Evolutionary conservation across 2,329 filamentous ascomycete species (phyloP), one percentile per base, ranked within the genome.

Genomic region (Arthrobotrys conoides): DNA sequence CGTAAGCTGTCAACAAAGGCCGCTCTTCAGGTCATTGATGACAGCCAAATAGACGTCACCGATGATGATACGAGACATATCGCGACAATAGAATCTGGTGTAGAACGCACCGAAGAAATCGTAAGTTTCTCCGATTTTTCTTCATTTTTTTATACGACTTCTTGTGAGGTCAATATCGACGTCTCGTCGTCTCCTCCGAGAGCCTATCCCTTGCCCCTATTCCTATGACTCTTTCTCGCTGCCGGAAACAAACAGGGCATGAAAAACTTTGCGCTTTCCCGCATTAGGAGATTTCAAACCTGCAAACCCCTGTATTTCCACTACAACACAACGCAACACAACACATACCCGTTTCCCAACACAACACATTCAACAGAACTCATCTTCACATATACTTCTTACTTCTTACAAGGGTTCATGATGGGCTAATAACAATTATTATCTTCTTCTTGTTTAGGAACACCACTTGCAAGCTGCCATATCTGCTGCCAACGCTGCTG

Each of bases 101-200:
- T 99, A 83, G 96, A 99, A 86, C 94, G 97, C 84, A 93, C 91
- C 81, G 96, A 99, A 86, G 94, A 98, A 90, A 95, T 95, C 87
- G 96, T 97, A 86, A 90, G 94, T 93, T 80, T 83, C 82, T 83
- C 82, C 82, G 82, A 81, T 81, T 81, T 80, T 83, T 81, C 80
- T 79, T 77, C 72, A 79, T 71, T 75, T 79, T 80, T 68, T 80
- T 81, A 82, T 82, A 48, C 44, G 41, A 18, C 44, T 67, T 71
- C 22, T n/a, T 30, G 61, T 55, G 66, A 67, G 55, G 61, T 48
- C 73, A 71, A 67, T 71, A 46, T 59, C 73, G 73, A 67, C 33
- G n/a, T 51, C 57, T 68, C 55, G 22, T 66, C 41, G 57, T 76
- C 71, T 76, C 71, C 71, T 76, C 71, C 71, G 66, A 77, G 5